Percentiles rank a stretch among this genome's conserved stretches.
Conservation (phyloP, 2,329 filamentous ascomycete genomes). For the Fusarium oxysporum region DNA sequence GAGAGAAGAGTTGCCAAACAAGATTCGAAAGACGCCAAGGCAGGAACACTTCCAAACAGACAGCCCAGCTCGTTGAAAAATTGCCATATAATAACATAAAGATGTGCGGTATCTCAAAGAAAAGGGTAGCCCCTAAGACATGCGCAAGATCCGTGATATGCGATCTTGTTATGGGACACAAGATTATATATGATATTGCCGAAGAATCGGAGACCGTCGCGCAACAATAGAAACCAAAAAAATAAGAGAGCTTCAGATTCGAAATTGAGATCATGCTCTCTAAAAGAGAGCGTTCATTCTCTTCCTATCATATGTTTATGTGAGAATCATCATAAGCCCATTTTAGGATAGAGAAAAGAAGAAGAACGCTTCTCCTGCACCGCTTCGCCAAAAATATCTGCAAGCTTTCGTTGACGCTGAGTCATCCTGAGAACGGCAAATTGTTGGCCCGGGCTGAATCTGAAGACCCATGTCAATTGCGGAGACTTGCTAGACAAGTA, state of each 20-base stretch:
- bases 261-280: constrained; percentile 71
- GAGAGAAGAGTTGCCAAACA: not conserved
- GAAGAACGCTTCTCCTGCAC: constrained; percentile 35
- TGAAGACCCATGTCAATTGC: constrained; percentile 12
- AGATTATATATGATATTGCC: not conserved
- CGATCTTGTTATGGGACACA: not conserved
- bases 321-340: constrained; percentile 72
- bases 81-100: not conserved
- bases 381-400: constrained; percentile 36
- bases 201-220: not conserved
- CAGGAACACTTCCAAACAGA: not conserved
- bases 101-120: not conserved
- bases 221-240: constrained; percentile 8
- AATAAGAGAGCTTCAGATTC: constrained; percentile 67
- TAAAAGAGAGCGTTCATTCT: constrained; percentile 69
- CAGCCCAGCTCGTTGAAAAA: not conserved
- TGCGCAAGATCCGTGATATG: not conserved
- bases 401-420: constrained; percentile 37
- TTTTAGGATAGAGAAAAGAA: constrained; percentile 49
- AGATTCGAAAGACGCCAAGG: not conserved
- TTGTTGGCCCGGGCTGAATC: constrained; percentile 39
- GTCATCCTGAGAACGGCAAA: constrained; percentile 41
- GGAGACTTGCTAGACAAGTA: constrained; percentile 25
- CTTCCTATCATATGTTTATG: constrained; percentile 74
- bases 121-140: not conserved